phyloP scores from a whole-genome alignment of 1,139 yeast genomes.

The Kluyveromyces marxianus region DNA sequence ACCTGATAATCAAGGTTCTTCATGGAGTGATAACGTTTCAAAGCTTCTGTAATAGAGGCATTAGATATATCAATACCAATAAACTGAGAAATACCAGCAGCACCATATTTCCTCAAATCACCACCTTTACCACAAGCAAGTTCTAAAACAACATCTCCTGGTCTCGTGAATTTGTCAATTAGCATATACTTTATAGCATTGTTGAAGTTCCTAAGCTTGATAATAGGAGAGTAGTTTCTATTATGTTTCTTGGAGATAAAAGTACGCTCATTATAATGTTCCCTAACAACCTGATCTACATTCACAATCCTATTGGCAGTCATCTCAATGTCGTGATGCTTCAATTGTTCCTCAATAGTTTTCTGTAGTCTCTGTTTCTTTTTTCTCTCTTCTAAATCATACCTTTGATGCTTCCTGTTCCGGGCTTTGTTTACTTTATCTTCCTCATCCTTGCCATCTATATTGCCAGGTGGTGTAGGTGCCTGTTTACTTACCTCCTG shows the following conservation, averaged over 20 bases:
- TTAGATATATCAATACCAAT: conserved; percentile 92
- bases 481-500: conserved; percentile 1
- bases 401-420: conserved; percentile 25
- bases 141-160: conserved; percentile 59
- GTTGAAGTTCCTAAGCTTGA: conserved; percentile 79
- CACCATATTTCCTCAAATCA: conserved; percentile 83
- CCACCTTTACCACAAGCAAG: conserved; percentile 99
- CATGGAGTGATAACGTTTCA: conserved; percentile 55
- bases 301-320: conserved; percentile 26
- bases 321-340: conserved; percentile 29
- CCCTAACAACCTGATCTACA: conserved; percentile 55
- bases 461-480: conserved; percentile 5
- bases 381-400: conserved; percentile 26
- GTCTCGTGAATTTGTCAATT: conserved; percentile 58
- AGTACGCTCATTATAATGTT: conserved; percentile 83
- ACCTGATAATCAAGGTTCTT: conserved; percentile 56
- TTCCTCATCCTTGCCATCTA: conserved; percentile 6
- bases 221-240: conserved; percentile 74
- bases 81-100: conserved; percentile 63
- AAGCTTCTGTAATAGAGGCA: conserved; percentile 79
- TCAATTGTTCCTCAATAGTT: conserved; percentile 30
- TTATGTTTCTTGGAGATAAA: conserved; percentile 56
- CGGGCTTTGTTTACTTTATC: conserved; percentile 11
- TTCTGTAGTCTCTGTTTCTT: conserved; percentile 23
- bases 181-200: conserved; percentile 85